A percentile compares a stretch with the other conserved stretches of the same genome.
Conservation (phyloP, 1,139 yeast genomes). For the Petasospora rhodanensis region DNA sequence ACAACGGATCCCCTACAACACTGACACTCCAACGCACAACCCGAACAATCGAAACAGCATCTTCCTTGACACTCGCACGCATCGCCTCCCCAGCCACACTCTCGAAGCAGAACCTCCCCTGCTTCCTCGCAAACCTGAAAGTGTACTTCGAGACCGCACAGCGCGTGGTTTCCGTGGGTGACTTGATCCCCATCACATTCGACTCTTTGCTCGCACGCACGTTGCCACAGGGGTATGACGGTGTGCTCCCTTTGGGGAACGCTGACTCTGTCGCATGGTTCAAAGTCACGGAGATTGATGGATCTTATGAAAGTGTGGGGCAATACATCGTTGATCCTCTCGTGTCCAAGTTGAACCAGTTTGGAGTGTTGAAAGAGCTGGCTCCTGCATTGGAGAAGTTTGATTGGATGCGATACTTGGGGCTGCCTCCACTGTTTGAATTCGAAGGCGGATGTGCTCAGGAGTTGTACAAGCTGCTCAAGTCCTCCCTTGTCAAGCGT, state of each 20-base stretch:
- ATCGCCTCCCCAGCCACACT: constrained; percentile 68
- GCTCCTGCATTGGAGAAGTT: constrained; percentile 29
- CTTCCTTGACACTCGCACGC: constrained; percentile 49
- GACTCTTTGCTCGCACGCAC: constrained; percentile 68
- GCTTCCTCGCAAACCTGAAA: constrained; percentile 58
- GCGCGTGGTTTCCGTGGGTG: constrained; percentile 59
- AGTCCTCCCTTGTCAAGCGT: constrained; percentile 37
- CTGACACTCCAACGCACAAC: constrained; percentile 29
- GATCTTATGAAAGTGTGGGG: constrained; percentile 28
- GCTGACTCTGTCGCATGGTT: constrained; percentile 88
- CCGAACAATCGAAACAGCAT: constrained; percentile 16
- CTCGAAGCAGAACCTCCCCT: constrained; percentile 62
- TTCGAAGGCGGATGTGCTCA: constrained; percentile 47
- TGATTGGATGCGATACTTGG: constrained; percentile 49
- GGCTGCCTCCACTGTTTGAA: constrained; percentile 33
- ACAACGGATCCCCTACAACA: constrained; percentile 36
- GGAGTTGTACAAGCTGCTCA: constrained; percentile 47
- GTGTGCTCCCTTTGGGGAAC: constrained; percentile 47
- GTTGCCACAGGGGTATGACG: constrained; percentile 32
- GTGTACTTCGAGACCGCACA: constrained; percentile 52
- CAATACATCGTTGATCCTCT: constrained; percentile 58
- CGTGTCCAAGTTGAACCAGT: constrained; percentile 25
- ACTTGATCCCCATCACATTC: constrained; percentile 70
- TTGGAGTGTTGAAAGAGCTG: constrained; percentile 35
- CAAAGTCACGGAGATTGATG: constrained; percentile 38